Conservation (phyloP, 2,329 filamentous ascomycete genomes). For the Calonectria pseudoturangicola region DNA sequence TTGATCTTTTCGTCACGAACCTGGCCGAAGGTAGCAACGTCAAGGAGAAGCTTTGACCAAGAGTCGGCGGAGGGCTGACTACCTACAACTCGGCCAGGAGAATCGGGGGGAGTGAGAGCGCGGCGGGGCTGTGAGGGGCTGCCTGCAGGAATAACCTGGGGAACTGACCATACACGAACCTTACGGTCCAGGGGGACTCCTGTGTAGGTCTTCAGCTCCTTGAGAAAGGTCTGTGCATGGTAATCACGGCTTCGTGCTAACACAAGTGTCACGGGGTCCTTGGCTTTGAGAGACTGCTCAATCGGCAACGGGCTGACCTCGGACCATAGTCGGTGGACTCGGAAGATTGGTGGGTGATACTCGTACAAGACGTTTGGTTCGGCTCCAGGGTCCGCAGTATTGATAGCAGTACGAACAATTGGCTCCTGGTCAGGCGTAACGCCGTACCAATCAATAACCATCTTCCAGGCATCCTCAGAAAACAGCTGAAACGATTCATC, state of each 20-base stretch:
- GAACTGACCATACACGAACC: conserved; percentile 84
- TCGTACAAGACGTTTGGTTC: conserved; percentile 85
- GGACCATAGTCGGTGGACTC: conserved; percentile 85
- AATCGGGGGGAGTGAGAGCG: conserved; percentile 65
- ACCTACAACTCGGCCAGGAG: conserved; percentile 56
- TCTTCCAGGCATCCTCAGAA: conserved; percentile 86
- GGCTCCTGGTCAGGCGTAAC: conserved; percentile 80
- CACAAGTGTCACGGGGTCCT: conserved; percentile 76
- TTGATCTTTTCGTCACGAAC: conserved; percentile 53
- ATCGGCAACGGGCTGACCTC: conserved; percentile 73
- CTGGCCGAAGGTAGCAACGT: conserved; percentile 72
- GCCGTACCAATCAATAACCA: conserved; percentile 89
- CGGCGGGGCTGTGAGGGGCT: conserved; percentile 58
- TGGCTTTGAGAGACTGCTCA: conserved; percentile 76
- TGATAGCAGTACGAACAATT: conserved; percentile 85
- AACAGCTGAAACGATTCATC: conserved; percentile 86
- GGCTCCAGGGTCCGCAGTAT: conserved; percentile 78
- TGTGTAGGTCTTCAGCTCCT: conserved; percentile 80
- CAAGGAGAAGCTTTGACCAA: conserved; percentile 66
- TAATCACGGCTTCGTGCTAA: conserved; percentile 83
- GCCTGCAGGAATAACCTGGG: conserved; percentile 63
- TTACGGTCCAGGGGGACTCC: conserved; percentile 82
- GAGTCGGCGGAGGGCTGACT: conserved; percentile 53
- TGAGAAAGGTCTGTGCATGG: conserved; percentile 84
- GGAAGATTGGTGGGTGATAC: conserved; percentile 88